These are phyloP conservation scores for Debaryomyces prosopidis DNA, from an alignment of 805 yeast genomes.

Conservation along the genomic window DNA sequence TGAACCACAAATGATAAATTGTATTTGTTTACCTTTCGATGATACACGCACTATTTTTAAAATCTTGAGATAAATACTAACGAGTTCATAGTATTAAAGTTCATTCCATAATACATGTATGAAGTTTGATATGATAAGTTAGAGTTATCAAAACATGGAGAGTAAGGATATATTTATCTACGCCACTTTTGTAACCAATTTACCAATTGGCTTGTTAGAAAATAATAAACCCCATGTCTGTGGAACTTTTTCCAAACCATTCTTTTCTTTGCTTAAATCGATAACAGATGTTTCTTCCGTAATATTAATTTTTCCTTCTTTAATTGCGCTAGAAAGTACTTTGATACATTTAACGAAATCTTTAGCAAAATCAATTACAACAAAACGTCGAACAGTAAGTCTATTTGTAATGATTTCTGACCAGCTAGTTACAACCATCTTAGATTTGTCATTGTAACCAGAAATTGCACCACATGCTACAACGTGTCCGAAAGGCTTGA, in stretches of 20 bases:
- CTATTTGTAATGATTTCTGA: conserved; percentile 48
- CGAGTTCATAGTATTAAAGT: too few species aligned
- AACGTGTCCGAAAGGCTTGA: conserved; percentile 44
- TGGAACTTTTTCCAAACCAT: conserved; percentile 46
- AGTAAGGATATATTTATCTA: conserved; percentile 6
- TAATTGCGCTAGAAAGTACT: conserved; percentile 35
- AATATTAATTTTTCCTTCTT: conserved; percentile 42
- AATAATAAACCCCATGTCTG: conserved; percentile 49
- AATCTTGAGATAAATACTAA: too few species aligned
- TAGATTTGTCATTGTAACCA: conserved; percentile 49
- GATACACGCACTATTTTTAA: too few species aligned
- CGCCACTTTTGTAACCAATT: conserved; percentile 47
- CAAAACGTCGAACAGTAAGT: conserved; percentile 53
- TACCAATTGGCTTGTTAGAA: conserved; percentile 49
- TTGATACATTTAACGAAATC: conserved; percentile 35
- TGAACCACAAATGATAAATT: too few species aligned
- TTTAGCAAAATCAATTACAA: conserved; percentile 42
- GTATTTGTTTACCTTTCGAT: too few species aligned
- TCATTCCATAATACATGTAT: too few species aligned
- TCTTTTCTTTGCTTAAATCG: conserved; percentile 36
- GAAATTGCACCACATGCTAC: conserved; percentile 65
- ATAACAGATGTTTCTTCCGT: conserved; percentile 36
- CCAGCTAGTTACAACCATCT: conserved; percentile 41
- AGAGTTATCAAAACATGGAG: too few species aligned
- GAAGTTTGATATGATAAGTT: too few species aligned